Evolutionary conservation across 495 filamentous ascomycete species (phyloP).

Genomic region (Haplographium delicatum): DNA sequence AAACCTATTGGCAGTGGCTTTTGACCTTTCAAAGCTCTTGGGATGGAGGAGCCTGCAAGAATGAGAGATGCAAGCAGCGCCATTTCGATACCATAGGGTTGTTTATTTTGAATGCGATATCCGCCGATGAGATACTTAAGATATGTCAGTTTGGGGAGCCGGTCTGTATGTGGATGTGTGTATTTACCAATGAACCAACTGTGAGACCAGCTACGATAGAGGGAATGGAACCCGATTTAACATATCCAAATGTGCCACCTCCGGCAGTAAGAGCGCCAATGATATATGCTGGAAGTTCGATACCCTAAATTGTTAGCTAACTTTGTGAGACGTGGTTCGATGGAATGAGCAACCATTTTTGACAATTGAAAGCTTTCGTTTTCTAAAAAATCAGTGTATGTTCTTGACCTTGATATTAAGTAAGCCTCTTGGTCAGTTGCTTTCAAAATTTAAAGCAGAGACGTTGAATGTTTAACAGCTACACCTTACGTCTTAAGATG

Average conservation of each 20-base stretch:
- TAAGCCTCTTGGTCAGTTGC: too few species aligned
- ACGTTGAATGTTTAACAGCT: background rate
- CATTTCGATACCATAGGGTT: constrained; percentile 69
- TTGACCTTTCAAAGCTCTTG: constrained; percentile 70
- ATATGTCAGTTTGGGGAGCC: background rate
- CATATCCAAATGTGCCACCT: constrained; percentile 80
- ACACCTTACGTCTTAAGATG: constrained; percentile 5
- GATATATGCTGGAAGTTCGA: constrained; percentile 57
- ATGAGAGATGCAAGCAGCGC: constrained; percentile 74
- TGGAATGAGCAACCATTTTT: constrained; percentile 15
- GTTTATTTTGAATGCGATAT: constrained; percentile 57
- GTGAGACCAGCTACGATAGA: constrained; percentile 77
- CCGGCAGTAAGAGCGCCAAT: constrained; percentile 79
- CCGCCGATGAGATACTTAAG: constrained; percentile 62
- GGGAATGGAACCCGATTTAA: constrained; percentile 75
- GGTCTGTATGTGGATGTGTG: background rate
- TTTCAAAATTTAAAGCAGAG: background rate
- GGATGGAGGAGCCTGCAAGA: constrained; percentile 75
- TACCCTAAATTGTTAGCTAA: constrained; percentile 24
- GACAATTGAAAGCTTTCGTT: background rate
- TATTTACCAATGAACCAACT: constrained; percentile 56
- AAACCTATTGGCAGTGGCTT: constrained; percentile 75
- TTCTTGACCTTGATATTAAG: too few species aligned
- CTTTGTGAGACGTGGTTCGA: background rate
- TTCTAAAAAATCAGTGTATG: background rate